Conservation (phyloP, 768 basidiomycete genomes). For the Mrakia blollopis region DNA sequence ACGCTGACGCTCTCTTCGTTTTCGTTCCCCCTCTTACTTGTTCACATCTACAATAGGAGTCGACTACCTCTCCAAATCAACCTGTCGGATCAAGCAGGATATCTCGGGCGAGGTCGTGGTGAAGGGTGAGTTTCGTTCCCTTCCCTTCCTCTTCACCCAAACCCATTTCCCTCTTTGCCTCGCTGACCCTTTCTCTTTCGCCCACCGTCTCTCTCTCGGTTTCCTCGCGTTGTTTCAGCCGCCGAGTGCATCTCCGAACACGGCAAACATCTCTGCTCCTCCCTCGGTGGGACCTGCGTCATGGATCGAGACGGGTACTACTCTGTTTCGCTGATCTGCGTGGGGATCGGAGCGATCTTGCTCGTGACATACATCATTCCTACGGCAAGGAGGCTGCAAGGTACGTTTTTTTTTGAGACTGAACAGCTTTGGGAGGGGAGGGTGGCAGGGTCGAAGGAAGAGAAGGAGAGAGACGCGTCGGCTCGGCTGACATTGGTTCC, state of each 20-base stretch:
- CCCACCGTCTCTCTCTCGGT: no score
- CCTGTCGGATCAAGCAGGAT: constrained; percentile 62
- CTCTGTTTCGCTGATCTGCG: constrained; percentile 70
- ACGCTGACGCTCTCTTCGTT: background rate
- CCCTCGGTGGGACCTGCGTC: constrained; percentile 71
- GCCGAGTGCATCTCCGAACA: constrained; percentile 88
- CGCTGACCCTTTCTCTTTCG: background rate
- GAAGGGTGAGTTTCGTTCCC: constrained; percentile 44
- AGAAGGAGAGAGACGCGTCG: no score
- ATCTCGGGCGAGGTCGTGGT: constrained; percentile 38
- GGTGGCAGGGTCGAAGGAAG: background rate
- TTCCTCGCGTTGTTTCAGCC: no score
- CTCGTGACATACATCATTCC: constrained; percentile 74
- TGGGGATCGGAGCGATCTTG: constrained; percentile 67
- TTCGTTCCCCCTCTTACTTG: background rate
- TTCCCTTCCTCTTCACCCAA: background rate
- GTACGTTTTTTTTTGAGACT: background rate
- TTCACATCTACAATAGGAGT: constrained; percentile 55
- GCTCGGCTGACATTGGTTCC: background rate
- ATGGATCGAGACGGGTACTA: constrained; percentile 91
- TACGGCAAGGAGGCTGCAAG: constrained; percentile 76
- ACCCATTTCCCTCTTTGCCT: background rate
- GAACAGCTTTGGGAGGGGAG: background rate
- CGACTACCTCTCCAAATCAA: constrained; percentile 78
- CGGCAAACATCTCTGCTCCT: constrained; percentile 71